Evolutionary conservation across 768 basidiomycete species (phyloP), one percentile per base, ranked within the genome.

Genomic region (Xerocomus brunneocitrinus): DNA sequence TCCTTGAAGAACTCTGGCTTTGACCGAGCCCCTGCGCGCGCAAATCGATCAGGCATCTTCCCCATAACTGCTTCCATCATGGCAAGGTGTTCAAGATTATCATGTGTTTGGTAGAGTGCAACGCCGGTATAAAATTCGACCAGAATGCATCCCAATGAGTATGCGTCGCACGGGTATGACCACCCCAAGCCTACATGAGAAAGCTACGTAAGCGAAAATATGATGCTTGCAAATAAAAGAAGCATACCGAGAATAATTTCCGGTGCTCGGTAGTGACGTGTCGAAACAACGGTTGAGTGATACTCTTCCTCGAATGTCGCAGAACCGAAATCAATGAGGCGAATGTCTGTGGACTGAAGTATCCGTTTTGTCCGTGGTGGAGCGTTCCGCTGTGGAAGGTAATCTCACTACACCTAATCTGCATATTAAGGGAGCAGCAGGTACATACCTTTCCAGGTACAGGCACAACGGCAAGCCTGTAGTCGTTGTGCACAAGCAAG

Each of bases 1-100:
- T 89, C 87, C 67, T 89, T 92, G 78, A 99, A 98, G 70, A 90
- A 97, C 65, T 98, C 95, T 8, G 92, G 84, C 63, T 95, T 95
- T 47, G 84, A 82, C 44, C 87, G 79, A 8, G 85, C 82, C 16
- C 87, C 88, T 41, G 79, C 77, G 40, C 87, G 79, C 36, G 83
- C 82, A 65, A 95, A 92, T 5, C 86, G 83, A 47, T 89, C 85
- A 0, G 95, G 91, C 87, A 98, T 95, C 74, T 89, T 91, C 54
- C 95, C 95, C 90, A 98, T 98, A 36, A 98, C 97, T 69, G 90
- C 87, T 69, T 98, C 95, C 97, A 99, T 99, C 97, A 99, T 99
- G 38, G 95, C 97, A 13, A 99, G 83, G 71, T 99, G 97, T 69
- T 99, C 97, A 8, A 98, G 81, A 68, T 99, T 98, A 72, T 98